Base-by-base conservation (phyloP, 306 rosid genomes). In the Vigna hirtella region DNA sequence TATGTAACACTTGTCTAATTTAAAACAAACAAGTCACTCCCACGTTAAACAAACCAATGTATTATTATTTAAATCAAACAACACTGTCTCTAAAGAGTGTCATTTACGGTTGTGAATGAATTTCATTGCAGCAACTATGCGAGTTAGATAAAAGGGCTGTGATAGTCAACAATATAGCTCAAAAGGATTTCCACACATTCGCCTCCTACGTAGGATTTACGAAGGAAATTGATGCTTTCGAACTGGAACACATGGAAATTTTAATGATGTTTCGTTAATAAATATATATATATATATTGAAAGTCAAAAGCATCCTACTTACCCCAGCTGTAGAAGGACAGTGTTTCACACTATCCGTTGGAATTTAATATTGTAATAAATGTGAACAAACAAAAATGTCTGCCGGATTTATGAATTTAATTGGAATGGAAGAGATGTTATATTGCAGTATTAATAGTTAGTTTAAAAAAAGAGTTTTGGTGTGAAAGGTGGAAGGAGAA, bases 271-370 rank as follows among this genome's bases (percentile, higher is more conserved):
- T 66, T 76, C 59, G 18, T 65, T 30, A 15, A 57, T 43, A 34
- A 34, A 67, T 43, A 67, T 22, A 67, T 24, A 14, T 24, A 67
- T 24, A 14, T 47, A 10, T 68, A 2, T 28, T 12, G 3, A 48
- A 36, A 70, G 82, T 78, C 82, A 78, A 70, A 58, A 32, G 1
- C 77, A 20, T n/a, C 52, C n/a, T 58, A 45, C 82, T 30, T 42
- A 48, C 20, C 34, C 17, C 55, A 61, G 58, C 24, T 50, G 58
- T 43, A 3, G 55, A 16, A 40, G 56, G 66, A 66, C 30, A 24
- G 38, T 68, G 40, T 67, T 69, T 22, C 73, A 48, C 73, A 8
- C 45, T 48, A 26, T 26, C 24, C 42, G 38, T 69, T 48, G 9
- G 16, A 26, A 26, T 68, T 43, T 67, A 12, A 22, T 67, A 67